Base-by-base conservation (phyloP, 371 early-diverging fungal genomes). In the Mortierella sp. region DNA sequence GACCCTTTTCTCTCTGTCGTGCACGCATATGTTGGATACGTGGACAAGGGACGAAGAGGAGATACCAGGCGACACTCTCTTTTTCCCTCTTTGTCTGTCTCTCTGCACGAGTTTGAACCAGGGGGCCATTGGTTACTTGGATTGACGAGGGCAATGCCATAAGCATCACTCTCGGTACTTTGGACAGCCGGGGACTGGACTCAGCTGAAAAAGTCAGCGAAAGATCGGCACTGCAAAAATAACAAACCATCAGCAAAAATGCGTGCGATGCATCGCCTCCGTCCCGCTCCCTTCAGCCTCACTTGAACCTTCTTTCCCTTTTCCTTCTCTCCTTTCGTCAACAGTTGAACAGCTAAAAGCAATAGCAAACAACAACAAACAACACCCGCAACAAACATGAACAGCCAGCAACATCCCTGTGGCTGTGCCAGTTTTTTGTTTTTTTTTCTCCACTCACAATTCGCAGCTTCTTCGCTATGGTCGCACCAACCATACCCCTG, bases 211-310 rank as follows among this genome's bases (percentile, higher is more conserved):
- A 51, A 51, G 51, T 46, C 12, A 46, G 48, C 12, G 48, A 46
- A 46, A 46, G 51, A 51, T 27, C 4, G 68, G 68, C 68, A 68
- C 68, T 68, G 68, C 43, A 51, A 51, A 51, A 51, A 51, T 56
- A 6, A 10, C 18, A 7, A n/a, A 5, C 51, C 16, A 18, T 21
- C 16, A 21, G 6, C 21, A 65, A 68, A 41, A 38, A 38, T 35
- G 35, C 35, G 35, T 35, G 41, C 51, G 21, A 24, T 68, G 68
- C 68, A 68, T 41, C 41, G 68, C 68, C 68, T 35, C 11, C 4
- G 16, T 60, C 65, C 65, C 35, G 21, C 21, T 65, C 21, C 65
- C 38, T 8, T 65, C 65, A 65, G 65, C 65, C 65, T 35, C 65
- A 32, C 38, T 65, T 18, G 38, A 65, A 65, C 65, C 35, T 21